Evolutionary conservation across 306 rosid species (phyloP).

Genomic region (Glycyrrhiza uralensis): DNA sequence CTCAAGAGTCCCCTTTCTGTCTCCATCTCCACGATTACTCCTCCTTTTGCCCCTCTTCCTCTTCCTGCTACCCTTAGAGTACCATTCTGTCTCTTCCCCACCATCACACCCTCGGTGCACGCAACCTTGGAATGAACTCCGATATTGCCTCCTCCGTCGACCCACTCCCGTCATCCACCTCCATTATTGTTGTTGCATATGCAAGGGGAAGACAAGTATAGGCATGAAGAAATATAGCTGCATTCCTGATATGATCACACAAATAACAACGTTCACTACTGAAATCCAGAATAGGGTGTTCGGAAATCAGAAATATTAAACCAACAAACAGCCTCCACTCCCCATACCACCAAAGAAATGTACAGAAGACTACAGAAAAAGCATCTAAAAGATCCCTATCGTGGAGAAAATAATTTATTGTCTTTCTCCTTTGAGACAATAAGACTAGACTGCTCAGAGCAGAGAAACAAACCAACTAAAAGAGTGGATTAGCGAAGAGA

Average conservation of each 20-base stretch:
- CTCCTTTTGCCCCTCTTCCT: constrained; percentile 6
- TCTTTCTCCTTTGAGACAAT: constrained; percentile 2
- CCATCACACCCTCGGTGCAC: not conserved
- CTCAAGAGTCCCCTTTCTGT: not conserved
- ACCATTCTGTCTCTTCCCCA: not conserved
- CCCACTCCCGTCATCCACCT: constrained; percentile 17
- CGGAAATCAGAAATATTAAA: not conserved
- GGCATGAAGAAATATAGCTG: constrained; percentile 95
- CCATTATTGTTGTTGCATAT: constrained; percentile 55
- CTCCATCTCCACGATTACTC: not conserved
- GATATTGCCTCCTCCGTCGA: constrained; percentile 37
- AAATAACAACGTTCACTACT: constrained; percentile 25
- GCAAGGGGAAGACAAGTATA: constrained; percentile 94
- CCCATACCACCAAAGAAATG: constrained; percentile 1
- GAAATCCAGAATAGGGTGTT: not conserved
- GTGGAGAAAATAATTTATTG: not conserved
- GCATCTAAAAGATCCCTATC: not conserved
- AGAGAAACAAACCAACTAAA: constrained; percentile 84
- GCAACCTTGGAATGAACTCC: constrained; percentile 15
- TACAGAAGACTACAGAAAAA: constrained; percentile 1
- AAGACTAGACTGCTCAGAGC: constrained; percentile 10
- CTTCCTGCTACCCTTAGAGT: not conserved
- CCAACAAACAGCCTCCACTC: not conserved
- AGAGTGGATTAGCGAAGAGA: constrained; percentile 93
- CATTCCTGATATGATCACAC: constrained; percentile 62